Conservation (phyloP, 345 rosid genomes). For the Pugionium cornutum region DNA sequence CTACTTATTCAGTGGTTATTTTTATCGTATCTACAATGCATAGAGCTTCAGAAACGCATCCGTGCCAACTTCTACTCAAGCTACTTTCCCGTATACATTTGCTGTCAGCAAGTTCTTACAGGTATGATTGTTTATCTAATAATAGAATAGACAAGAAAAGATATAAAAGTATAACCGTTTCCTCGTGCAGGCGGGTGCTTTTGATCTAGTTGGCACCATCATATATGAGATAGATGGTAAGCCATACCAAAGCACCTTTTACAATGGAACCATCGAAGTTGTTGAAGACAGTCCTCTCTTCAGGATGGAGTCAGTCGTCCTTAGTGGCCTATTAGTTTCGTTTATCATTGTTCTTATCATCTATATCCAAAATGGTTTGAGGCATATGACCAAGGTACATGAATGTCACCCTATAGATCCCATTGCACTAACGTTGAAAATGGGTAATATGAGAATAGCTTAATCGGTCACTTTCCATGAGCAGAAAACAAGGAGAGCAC, state of each 20-base stretch:
- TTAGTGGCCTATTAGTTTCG: slow-evolving; percentile 67
- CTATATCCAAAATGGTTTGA: slow-evolving; percentile 71
- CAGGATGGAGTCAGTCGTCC: slow-evolving; percentile 85
- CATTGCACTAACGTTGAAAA: not conserved
- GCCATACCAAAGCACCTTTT: slow-evolving; percentile 69
- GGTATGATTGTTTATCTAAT: slow-evolving; percentile 46
- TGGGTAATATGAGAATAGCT: not conserved
- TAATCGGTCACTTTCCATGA: not conserved
- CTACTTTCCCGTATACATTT: slow-evolving; percentile 81
- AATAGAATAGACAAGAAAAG: not conserved
- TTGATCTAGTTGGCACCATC: slow-evolving; percentile 87
- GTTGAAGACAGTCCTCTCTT: slow-evolving; percentile 76
- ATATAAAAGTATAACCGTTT: not conserved
- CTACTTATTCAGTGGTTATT: not conserved
- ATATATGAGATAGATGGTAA: slow-evolving; percentile 77
- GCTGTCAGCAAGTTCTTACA: slow-evolving; percentile 84
- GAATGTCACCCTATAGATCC: not conserved
- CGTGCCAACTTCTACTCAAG: slow-evolving; percentile 67
- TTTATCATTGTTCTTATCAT: slow-evolving; percentile 59
- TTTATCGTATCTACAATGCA: slow-evolving; percentile 16
- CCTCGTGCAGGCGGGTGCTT: slow-evolving; percentile 66
- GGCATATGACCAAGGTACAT: slow-evolving; percentile 73
- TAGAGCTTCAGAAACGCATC: slow-evolving; percentile 85
- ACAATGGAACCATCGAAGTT: slow-evolving; percentile 92
- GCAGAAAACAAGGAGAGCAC: slow-evolving; percentile 76